A percentile compares a stretch with the other conserved stretches of the same genome.
These are phyloP conservation scores for Hypomontagnella monticulosa DNA, from an alignment of 495 filamentous ascomycete species.

Conservation along the genomic window DNA sequence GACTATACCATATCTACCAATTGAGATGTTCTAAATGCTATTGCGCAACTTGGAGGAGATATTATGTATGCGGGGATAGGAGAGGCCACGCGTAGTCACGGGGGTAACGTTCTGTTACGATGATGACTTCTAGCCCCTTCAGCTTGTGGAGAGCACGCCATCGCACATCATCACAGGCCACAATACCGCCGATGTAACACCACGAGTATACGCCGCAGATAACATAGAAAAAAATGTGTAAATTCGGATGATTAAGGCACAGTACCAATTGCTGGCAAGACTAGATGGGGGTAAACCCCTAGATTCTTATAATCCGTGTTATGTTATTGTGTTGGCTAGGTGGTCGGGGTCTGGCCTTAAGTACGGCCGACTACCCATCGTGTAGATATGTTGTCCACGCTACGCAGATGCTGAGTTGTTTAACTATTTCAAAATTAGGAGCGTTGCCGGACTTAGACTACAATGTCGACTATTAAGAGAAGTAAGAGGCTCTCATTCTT, in stretches of 20 bases:
- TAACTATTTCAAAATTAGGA: background rate
- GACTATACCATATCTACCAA: constrained; percentile 35
- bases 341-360: background rate
- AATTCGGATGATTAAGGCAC: background rate
- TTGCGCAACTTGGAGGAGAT: constrained; percentile 33
- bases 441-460: background rate
- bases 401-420: background rate
- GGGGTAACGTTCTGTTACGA: constrained; percentile 1
- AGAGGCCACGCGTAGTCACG: constrained; percentile 5
- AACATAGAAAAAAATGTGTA: constrained; percentile 6
- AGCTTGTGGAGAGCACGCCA: constrained; percentile 51
- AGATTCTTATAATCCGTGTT: constrained; percentile 5
- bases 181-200: constrained; percentile 21
- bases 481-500: constrained; percentile 31
- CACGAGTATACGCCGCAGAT: background rate
- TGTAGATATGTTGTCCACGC: background rate
- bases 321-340: constrained; percentile 4
- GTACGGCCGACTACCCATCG: background rate
- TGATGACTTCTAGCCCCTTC: constrained; percentile 4
- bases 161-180: constrained; percentile 34
- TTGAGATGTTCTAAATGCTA: constrained; percentile 10
- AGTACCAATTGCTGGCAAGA: background rate
- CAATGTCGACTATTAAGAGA: constrained; percentile 30
- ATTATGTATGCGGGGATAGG: constrained; percentile 31
- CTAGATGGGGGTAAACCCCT: background rate